Conservation (phyloP, 345 rosid species). For the Rhizophora apiculata region DNA sequence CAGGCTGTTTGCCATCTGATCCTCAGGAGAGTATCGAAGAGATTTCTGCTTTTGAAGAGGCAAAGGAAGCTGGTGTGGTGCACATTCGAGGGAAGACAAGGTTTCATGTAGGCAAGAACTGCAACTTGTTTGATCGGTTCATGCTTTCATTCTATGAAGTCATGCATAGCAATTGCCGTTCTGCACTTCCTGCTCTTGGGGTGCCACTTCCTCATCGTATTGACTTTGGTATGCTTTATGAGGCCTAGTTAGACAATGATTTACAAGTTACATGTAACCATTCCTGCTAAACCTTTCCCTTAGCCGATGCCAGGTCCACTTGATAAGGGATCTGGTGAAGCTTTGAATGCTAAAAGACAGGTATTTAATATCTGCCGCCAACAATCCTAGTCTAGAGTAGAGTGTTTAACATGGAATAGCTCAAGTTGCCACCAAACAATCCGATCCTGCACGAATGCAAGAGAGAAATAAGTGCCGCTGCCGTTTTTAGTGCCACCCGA, state of each 20-base stretch:
- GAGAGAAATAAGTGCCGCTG: too few species aligned
- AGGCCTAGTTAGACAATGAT: conserved; percentile 34
- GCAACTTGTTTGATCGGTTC: conserved; percentile 48
- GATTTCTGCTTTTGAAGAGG: conserved; percentile 38
- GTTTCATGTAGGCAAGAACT: conserved; percentile 43
- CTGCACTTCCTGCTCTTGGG: conserved; percentile 58
- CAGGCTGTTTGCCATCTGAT: conserved; percentile 4
- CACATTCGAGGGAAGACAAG: conserved; percentile 65
- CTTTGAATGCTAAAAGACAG: too few species aligned
- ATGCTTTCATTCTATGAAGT: conserved; percentile 60
- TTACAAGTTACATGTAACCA: neutral
- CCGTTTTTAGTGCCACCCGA: too few species aligned
- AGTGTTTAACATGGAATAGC: too few species aligned
- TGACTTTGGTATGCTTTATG: conserved; percentile 67
- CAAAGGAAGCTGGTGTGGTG: conserved; percentile 43
- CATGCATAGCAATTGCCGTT: conserved; percentile 57
- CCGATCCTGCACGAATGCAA: too few species aligned
- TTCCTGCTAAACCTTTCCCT: too few species aligned
- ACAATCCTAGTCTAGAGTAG: too few species aligned
- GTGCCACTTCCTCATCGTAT: conserved; percentile 45
- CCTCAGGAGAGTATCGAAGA: conserved; percentile 30
- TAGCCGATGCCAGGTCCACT: too few species aligned
- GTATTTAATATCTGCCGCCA: too few species aligned
- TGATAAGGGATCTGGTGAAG: too few species aligned
- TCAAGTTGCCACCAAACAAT: too few species aligned